Evolutionary conservation across 2,329 filamentous ascomycete genomes (phyloP).

Genomic region (Camptophora hylomeconis): DNA sequence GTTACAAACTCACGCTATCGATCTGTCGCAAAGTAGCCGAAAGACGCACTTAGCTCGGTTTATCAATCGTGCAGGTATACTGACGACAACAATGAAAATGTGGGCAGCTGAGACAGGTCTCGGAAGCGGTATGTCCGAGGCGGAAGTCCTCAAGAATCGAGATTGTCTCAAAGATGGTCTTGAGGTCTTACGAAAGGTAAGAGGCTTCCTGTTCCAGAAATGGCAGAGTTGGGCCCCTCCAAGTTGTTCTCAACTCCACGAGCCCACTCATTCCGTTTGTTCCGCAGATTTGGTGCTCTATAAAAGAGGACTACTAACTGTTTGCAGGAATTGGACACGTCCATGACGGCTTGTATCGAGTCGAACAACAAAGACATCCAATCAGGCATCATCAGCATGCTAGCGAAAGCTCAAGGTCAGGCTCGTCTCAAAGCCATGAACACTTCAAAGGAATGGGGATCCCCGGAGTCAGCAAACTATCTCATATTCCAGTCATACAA

Average conservation of each 20-base stretch:
- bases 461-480: slow-evolving; percentile 26
- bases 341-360: not conserved
- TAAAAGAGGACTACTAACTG: not conserved
- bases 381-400: slow-evolving; percentile 26
- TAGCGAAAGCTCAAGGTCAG: slow-evolving; percentile 22
- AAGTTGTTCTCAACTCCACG: too few relatives aligned
- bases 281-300: too few relatives aligned
- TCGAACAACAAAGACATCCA: slow-evolving; percentile 21
- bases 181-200: too few relatives aligned
- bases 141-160: slow-evolving; percentile 29
- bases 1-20: slow-evolving; percentile 45
- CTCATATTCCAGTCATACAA: slow-evolving; percentile 41
- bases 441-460: slow-evolving; percentile 29
- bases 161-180: slow-evolving; percentile 27
- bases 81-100: slow-evolving; percentile 40
- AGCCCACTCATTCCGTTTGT: too few relatives aligned
- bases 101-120: slow-evolving; percentile 35
- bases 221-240: too few relatives aligned
- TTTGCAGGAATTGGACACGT: not conserved
- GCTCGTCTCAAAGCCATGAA: slow-evolving; percentile 18
- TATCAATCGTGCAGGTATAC: slow-evolving; percentile 37
- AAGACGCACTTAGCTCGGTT: slow-evolving; percentile 34
- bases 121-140: slow-evolving; percentile 26
- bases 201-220: too few relatives aligned
- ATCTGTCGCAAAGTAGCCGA: slow-evolving; percentile 40